Evolutionary conservation across 2,329 filamentous ascomycete species (phyloP).

Genomic region (Botrytis squamosa): DNA sequence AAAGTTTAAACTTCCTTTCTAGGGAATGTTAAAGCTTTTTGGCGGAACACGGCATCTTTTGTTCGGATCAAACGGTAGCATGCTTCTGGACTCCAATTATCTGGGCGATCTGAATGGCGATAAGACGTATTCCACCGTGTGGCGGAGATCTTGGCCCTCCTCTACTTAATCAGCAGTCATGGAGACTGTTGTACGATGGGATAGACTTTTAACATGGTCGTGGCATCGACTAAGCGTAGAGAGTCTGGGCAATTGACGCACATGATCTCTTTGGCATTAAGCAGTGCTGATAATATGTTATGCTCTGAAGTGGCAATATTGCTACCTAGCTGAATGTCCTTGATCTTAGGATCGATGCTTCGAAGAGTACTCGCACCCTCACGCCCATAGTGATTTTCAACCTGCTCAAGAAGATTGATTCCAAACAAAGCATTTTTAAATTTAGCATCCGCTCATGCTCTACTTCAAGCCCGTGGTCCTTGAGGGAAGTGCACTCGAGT

Average conservation of each 20-base stretch:
- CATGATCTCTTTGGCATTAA: conserved; percentile 40
- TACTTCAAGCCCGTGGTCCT: not conserved
- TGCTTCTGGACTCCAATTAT: conserved; percentile 34
- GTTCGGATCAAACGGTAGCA: conserved; percentile 29
- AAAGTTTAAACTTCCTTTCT: conserved; percentile 35
- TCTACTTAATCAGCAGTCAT: conserved; percentile 28
- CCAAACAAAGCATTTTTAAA: conserved; percentile 45
- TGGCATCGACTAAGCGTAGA: conserved; percentile 29
- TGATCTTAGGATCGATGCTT: conserved; percentile 17
- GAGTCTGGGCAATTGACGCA: conserved; percentile 27
- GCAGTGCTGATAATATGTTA: conserved; percentile 45
- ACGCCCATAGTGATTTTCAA: conserved; percentile 10
- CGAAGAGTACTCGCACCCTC: conserved; percentile 25
- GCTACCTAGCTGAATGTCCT: conserved; percentile 23
- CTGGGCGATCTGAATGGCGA: conserved; percentile 33
- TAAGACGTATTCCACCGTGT: conserved; percentile 38
- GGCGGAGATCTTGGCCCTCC: conserved; percentile 29
- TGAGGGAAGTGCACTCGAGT: not conserved
- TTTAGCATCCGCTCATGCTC: conserved; percentile 41
- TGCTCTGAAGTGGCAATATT: conserved; percentile 42
- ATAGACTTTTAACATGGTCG: conserved; percentile 30
- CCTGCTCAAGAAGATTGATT: conserved; percentile 31
- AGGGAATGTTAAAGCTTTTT: conserved; percentile 30
- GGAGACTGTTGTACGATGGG: conserved; percentile 34
- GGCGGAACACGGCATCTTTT: conserved; percentile 27